A percentile compares a stretch with the other conserved stretches of the same genome.
Conservation (phyloP, 192 early-diverging fungal genomes). For the Backusella tuberculispora region DNA sequence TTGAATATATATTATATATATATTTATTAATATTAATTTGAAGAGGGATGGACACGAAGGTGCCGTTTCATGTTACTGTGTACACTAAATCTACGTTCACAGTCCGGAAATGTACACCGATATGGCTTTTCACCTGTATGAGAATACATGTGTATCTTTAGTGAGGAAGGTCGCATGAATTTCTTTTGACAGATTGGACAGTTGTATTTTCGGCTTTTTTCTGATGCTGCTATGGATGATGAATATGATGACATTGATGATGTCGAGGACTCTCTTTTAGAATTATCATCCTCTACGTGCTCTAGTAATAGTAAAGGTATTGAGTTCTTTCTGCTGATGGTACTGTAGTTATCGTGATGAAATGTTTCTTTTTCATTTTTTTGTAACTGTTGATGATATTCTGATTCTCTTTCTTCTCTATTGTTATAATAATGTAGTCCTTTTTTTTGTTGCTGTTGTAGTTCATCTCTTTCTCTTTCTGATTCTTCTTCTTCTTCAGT, state of each 20-base stretch:
- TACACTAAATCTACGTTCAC: constrained; percentile 27
- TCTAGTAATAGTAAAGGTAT: neutral
- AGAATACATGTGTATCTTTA: constrained; percentile 20
- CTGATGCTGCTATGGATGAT: neutral
- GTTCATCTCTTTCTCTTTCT: no score
- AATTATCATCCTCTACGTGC: neutral
- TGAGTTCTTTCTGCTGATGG: neutral
- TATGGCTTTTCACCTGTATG: constrained; percentile 31
- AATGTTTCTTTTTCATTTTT: neutral
- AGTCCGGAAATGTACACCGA: constrained; percentile 7
- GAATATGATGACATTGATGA: neutral
- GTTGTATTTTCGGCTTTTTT: constrained; percentile 7
- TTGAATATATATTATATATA: no score
- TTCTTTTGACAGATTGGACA: constrained; percentile 18
- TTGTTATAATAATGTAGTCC: no score
- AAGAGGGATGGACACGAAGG: constrained; percentile 3
- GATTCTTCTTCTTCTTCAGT: no score
- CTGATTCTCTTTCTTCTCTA: no score
- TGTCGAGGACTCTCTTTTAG: neutral
- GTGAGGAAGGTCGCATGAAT: constrained; percentile 22
- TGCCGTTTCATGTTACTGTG: constrained; percentile 28
- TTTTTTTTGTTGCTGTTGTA: no score
- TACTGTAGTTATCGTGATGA: no score
- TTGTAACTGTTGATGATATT: neutral
- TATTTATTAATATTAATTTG: neutral